Conservation (phyloP, 495 filamentous ascomycete genomes). For the Hypoxylon fragiforme region DNA sequence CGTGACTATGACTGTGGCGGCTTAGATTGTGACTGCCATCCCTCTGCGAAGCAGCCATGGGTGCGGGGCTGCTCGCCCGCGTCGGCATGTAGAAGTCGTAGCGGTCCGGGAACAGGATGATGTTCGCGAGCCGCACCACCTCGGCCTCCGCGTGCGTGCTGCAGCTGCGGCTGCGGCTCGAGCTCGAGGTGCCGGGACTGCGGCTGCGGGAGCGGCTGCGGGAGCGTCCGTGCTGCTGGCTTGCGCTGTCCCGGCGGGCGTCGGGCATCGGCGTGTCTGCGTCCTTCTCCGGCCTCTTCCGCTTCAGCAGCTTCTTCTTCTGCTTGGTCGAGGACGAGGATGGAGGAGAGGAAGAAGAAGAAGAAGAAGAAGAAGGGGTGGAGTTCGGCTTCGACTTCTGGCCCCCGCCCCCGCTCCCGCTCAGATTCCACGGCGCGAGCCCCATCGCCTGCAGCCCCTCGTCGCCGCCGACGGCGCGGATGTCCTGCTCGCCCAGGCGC, state of each 20-base stretch:
- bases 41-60: no score
- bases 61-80: constrained; percentile 35
- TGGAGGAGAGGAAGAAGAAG: background rate
- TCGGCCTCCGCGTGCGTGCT: constrained; percentile 48
- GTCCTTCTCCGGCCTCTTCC: background rate
- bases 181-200: no score
- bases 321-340: constrained; percentile 3
- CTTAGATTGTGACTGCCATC: no score
- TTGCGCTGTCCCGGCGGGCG: constrained; percentile 15
- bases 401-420: constrained; percentile 34
- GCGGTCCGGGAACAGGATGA: constrained; percentile 54
- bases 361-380: background rate
- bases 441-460: constrained; percentile 54
- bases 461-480: constrained; percentile 50
- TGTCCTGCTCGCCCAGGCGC: constrained; percentile 49
- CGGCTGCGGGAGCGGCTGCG: no score
- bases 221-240: constrained; percentile 17
- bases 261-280: constrained; percentile 21
- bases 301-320: constrained; percentile 10
- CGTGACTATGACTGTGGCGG: no score
- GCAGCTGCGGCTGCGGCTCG: constrained; percentile 23
- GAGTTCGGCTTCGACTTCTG: background rate
- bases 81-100: constrained; percentile 56
- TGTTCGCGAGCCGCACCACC: constrained; percentile 52
- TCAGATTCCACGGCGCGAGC: constrained; percentile 48